Percentiles rank a stretch among this genome's conserved stretches.
Evolutionary conservation across 2,329 filamentous ascomycete species (phyloP).

Genomic region (Aspergillus spinulosporus): DNA sequence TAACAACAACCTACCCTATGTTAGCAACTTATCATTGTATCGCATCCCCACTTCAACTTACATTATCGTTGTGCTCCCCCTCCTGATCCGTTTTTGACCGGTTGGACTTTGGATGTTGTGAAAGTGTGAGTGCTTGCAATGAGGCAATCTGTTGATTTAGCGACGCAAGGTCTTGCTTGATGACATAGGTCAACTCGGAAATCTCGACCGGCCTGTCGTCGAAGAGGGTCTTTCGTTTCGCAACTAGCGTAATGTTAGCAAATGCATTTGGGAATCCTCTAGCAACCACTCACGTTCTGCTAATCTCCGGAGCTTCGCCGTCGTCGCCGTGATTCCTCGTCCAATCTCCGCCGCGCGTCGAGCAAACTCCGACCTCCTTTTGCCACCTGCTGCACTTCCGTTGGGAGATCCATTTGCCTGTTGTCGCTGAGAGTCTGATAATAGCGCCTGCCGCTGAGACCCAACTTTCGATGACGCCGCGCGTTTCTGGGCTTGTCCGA

Average conservation of each 20-base stretch:
- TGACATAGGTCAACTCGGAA: slow-evolving; percentile 93
- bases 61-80: slow-evolving; percentile 97
- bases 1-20: slow-evolving; percentile 64
- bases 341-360: slow-evolving; percentile 89
- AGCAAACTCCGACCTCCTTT: slow-evolving; percentile 82
- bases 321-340: slow-evolving; percentile 84
- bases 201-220: slow-evolving; percentile 97
- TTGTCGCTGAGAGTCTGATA: slow-evolving; percentile 66
- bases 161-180: slow-evolving; percentile 90
- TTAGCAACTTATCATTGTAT: slow-evolving; percentile 20
- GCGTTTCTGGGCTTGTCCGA: slow-evolving; percentile 78
- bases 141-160: slow-evolving; percentile 83
- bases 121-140: slow-evolving; percentile 74
- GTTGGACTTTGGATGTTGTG: slow-evolving; percentile 67
- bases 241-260: slow-evolving; percentile 56
- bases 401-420: slow-evolving; percentile 62
- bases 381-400: slow-evolving; percentile 36
- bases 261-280: neutral
- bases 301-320: slow-evolving; percentile 91
- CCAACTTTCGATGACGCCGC: slow-evolving; percentile 75
- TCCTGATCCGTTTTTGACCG: slow-evolving; percentile 65
- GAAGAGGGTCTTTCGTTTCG: slow-evolving; percentile 92
- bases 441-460: slow-evolving; percentile 75
- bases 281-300: slow-evolving; percentile 65
- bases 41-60: slow-evolving; percentile 29